Conservation (phyloP, 1,284 basidiomycete species). For the Vanrija humicola region DNA sequence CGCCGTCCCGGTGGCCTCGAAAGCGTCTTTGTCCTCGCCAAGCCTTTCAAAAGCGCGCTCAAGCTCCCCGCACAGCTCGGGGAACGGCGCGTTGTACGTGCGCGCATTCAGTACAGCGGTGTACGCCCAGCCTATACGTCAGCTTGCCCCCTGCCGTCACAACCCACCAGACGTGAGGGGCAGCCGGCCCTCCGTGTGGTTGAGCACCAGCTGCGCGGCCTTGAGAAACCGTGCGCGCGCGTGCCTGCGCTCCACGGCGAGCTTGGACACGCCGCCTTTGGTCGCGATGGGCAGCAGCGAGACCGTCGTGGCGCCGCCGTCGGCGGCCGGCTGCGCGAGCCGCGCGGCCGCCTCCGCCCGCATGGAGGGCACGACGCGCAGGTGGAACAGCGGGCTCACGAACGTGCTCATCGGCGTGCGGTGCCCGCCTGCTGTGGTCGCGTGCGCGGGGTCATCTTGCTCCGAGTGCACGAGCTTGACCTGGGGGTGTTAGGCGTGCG, state of each 20-base stretch:
- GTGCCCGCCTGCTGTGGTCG: no score
- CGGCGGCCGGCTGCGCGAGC: not conserved
- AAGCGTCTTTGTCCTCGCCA: no score
- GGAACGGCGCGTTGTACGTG: constrained; percentile 6
- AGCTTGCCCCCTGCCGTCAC: no score
- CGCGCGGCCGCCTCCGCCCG: no score
- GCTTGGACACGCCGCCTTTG: constrained; percentile 14
- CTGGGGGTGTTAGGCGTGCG: no score
- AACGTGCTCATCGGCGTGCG: no score
- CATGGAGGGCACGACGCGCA: not conserved
- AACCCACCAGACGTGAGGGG: not conserved
- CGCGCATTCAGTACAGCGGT: constrained; percentile 2
- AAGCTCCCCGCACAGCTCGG: constrained; percentile 1
- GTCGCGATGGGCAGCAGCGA: not conserved
- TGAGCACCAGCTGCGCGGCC: constrained; percentile 12
- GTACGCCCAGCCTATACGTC: constrained; percentile 5
- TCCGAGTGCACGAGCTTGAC: no score
- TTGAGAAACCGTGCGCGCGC: constrained; percentile 9
- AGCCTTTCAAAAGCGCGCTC: not conserved
- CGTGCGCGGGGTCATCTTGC: no score
- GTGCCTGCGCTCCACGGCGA: constrained; percentile 22
- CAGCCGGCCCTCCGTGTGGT: not conserved
- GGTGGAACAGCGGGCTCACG: not conserved
- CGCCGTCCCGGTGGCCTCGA: no score
- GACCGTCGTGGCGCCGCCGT: not conserved